Percentiles rank a stretch among this genome's conserved stretches.
phyloP scores from a whole-genome alignment of 2,329 filamentous ascomycete genomes.

The Aschersonia sp. region DNA sequence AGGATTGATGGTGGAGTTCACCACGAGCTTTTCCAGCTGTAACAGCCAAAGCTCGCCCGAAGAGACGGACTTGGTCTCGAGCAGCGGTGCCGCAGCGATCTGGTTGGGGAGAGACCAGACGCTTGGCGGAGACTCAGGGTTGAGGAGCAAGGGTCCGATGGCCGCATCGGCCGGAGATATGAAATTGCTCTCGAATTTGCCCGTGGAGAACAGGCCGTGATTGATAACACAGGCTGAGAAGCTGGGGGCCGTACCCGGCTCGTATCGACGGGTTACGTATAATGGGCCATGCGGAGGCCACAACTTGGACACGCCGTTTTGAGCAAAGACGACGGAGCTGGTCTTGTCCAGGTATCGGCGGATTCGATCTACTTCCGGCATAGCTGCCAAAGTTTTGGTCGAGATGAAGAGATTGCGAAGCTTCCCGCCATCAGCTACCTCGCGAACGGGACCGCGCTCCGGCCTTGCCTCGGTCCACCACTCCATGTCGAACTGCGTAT shows the following conservation, averaged over 20 bases:
- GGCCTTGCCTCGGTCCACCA: constrained; percentile 36
- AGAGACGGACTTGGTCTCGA: constrained; percentile 25
- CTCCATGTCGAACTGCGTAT: constrained; percentile 32
- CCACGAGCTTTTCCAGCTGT: constrained; percentile 78
- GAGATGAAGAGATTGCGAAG: constrained; percentile 67
- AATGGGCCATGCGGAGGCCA: constrained; percentile 36
- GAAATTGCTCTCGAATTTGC: constrained; percentile 36
- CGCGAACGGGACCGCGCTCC: constrained; percentile 17
- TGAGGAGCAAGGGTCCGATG: constrained; percentile 29
- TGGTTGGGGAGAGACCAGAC: constrained; percentile 24
- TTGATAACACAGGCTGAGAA: constrained; percentile 57
- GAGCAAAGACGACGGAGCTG: constrained; percentile 69
- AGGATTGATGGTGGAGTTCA: constrained; percentile 73
- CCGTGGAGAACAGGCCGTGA: constrained; percentile 38
- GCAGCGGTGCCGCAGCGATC: constrained; percentile 25
- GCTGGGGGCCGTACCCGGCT: constrained; percentile 32
- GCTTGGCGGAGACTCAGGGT: constrained; percentile 5
- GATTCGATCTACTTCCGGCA: constrained; percentile 45
- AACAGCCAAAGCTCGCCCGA: constrained; percentile 32
- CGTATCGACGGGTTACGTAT: constrained; percentile 28
- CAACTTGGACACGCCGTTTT: constrained; percentile 71
- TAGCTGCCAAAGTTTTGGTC: constrained; percentile 57
- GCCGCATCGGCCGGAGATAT: constrained; percentile 33
- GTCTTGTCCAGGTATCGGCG: constrained; percentile 43
- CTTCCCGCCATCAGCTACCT: constrained; percentile 21